A percentile compares a stretch with the other conserved stretches of the same genome.
Evolutionary conservation across 225 moss, liverwort and hornwort genomes (phyloP).

Genomic region (Pleurozium schreberi): DNA sequence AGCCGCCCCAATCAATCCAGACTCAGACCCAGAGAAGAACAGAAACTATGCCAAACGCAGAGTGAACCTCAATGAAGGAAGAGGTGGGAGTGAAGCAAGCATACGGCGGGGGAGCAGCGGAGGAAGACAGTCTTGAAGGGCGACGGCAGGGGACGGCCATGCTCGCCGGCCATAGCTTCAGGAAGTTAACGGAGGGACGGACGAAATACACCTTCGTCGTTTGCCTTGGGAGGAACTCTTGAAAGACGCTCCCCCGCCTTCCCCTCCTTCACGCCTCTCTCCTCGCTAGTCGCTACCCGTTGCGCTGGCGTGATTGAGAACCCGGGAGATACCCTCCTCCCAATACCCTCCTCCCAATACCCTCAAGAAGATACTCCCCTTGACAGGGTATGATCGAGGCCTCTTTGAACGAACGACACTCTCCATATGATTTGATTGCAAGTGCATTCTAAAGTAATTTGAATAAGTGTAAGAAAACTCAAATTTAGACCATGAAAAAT

Average conservation of each 20-base stretch:
- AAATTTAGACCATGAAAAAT: no score
- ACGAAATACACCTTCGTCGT: not conserved
- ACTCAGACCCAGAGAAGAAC: not conserved
- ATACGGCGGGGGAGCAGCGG: constrained; percentile 57
- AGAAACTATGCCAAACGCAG: not conserved
- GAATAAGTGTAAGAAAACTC: no score
- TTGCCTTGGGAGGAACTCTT: not conserved
- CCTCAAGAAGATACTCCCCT: no score
- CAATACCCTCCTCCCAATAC: no score
- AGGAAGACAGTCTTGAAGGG: constrained; percentile 37
- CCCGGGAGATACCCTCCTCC: not conserved
- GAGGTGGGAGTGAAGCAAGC: not conserved
- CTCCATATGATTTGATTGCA: not conserved
- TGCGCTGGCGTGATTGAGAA: not conserved
- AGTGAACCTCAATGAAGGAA: not conserved
- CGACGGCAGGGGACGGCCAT: constrained; percentile 20
- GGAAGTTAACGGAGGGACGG: not conserved
- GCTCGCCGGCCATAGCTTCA: constrained; percentile 38
- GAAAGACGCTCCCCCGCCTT: not conserved
- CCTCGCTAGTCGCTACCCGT: no score
- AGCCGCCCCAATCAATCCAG: not conserved
- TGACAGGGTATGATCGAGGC: no score
- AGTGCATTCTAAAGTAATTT: no score
- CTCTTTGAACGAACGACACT: not conserved
- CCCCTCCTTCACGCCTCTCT: not conserved